Evolutionary conservation across 2,329 filamentous ascomycete species (phyloP).

Genomic region (Monosporascus sp.): DNA sequence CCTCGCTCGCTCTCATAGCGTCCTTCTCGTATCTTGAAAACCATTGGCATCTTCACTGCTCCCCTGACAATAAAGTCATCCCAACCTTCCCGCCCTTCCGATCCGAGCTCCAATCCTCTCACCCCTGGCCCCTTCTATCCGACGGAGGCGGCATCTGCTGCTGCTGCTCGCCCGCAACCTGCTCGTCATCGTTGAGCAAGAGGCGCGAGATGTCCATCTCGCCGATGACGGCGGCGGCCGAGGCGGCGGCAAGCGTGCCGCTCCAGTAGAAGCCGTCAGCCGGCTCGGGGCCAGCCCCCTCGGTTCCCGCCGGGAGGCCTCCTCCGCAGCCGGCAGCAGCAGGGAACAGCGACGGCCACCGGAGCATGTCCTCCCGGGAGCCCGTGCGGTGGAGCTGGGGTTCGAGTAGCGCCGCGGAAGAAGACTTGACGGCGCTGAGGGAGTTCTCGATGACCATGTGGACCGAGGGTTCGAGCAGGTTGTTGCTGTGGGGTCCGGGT

Average conservation of each 20-base stretch:
- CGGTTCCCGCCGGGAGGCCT: conserved; percentile 3
- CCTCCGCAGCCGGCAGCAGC: conserved; percentile 1
- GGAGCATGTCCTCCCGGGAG: conserved; percentile 43
- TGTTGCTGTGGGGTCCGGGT: conserved; percentile 22
- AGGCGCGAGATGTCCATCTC: conserved; percentile 61
- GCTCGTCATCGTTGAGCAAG: conserved; percentile 51
- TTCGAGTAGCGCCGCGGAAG: conserved; percentile 27
- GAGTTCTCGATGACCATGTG: conserved; percentile 45
- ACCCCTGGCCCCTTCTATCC: conserved; percentile 25
- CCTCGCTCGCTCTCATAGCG: no score
- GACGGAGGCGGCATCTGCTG: conserved; percentile 5
- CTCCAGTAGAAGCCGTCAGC: conserved; percentile 36
- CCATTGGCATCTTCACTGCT: no score
- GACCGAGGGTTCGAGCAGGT: conserved; percentile 46
- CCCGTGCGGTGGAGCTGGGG: conserved; percentile 34
- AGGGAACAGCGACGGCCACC: conserved; percentile 33
- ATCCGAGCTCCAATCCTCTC: conserved; percentile 1
- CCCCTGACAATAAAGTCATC: no score
- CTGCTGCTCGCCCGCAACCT: conserved; percentile 17
- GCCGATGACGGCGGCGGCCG: conserved; percentile 35
- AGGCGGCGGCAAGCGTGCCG: conserved; percentile 33
- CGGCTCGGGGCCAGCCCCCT: not conserved
- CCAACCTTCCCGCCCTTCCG: no score
- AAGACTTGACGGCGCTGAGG: conserved; percentile 31
- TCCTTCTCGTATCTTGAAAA: no score